A percentile compares a stretch with the other conserved stretches of the same genome.
phyloP scores from a whole-genome alignment of 1,284 basidiomycete species.

The Pholiota adiposa region DNA sequence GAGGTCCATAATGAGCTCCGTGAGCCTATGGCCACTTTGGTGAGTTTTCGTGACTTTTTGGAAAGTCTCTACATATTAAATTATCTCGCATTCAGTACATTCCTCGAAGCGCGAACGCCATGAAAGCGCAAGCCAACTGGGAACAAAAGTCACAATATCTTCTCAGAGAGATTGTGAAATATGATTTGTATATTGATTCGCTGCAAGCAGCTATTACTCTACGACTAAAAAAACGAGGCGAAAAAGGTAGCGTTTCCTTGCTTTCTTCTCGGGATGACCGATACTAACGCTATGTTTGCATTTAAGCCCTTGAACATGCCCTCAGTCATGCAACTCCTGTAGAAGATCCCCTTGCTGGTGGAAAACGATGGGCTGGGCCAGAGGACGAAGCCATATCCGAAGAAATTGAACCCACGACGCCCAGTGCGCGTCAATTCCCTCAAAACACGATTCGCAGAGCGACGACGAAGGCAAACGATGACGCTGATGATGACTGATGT shows the following conservation, averaged over 20 bases:
- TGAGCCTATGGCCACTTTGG: constrained; percentile 82
- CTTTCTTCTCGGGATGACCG: background rate
- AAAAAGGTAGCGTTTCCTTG: constrained; percentile 56
- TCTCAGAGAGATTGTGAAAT: constrained; percentile 92
- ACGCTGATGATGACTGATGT: constrained; percentile 21
- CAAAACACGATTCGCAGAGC: constrained; percentile 48
- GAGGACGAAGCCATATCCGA: constrained; percentile 52
- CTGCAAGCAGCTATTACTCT: constrained; percentile 81
- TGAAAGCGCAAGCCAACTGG: constrained; percentile 90
- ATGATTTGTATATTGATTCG: constrained; percentile 93
- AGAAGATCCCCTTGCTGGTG: constrained; percentile 41
- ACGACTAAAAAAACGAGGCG: constrained; percentile 83
- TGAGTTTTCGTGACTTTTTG: constrained; percentile 33
- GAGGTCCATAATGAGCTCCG: constrained; percentile 85
- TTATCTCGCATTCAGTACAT: constrained; percentile 65
- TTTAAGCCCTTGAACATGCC: constrained; percentile 71
- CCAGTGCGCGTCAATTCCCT: constrained; percentile 39
- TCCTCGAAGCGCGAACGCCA: constrained; percentile 71
- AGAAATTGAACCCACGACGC: constrained; percentile 52
- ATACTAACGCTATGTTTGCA: constrained; percentile 15
- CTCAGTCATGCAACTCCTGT: constrained; percentile 53
- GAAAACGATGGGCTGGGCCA: constrained; percentile 52
- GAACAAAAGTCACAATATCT: constrained; percentile 89
- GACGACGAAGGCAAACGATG: constrained; percentile 40
- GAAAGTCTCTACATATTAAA: background rate